Percentiles rank a stretch among this genome's conserved stretches.
phyloP scores from a whole-genome alignment of 2,329 filamentous ascomycete species.

The Phaeoacremonium minimum region DNA sequence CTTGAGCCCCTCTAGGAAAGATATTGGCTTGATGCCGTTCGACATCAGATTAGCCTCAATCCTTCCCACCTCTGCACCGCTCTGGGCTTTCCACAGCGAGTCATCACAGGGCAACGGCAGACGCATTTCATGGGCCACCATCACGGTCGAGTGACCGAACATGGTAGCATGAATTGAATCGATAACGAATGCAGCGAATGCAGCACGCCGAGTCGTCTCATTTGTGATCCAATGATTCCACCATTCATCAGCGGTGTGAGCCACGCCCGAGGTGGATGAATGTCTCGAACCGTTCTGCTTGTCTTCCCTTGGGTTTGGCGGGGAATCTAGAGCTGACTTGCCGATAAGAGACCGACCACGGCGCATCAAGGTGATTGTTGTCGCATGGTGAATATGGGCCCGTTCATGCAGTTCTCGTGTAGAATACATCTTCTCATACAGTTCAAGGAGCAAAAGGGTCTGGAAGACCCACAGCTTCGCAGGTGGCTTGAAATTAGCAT shows the following conservation, averaged over 20 bases:
- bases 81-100: constrained; percentile 85
- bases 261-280: constrained; percentile 55
- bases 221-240: constrained; percentile 97
- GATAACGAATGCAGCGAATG: constrained; percentile 90
- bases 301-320: constrained; percentile 67
- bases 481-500: constrained; percentile 82
- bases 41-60: constrained; percentile 77
- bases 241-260: constrained; percentile 77
- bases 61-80: constrained; percentile 77
- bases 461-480: constrained; percentile 97
- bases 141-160: constrained; percentile 95
- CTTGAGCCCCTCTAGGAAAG: constrained; percentile 89
- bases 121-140: constrained; percentile 95
- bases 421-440: constrained; percentile 98
- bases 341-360: constrained; percentile 88
- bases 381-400: constrained; percentile 94
- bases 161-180: constrained; percentile 96
- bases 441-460: constrained; percentile 78
- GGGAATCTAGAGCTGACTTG: constrained; percentile 77
- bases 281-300: constrained; percentile 51
- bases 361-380: constrained; percentile 91
- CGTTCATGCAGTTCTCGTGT: constrained; percentile 88
- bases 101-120: constrained; percentile 91
- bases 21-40: constrained; percentile 77
- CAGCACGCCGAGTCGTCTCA: constrained; percentile 83